Base-by-base conservation (phyloP, 139 green algal species). In the Asterochloris sp. region DNA sequence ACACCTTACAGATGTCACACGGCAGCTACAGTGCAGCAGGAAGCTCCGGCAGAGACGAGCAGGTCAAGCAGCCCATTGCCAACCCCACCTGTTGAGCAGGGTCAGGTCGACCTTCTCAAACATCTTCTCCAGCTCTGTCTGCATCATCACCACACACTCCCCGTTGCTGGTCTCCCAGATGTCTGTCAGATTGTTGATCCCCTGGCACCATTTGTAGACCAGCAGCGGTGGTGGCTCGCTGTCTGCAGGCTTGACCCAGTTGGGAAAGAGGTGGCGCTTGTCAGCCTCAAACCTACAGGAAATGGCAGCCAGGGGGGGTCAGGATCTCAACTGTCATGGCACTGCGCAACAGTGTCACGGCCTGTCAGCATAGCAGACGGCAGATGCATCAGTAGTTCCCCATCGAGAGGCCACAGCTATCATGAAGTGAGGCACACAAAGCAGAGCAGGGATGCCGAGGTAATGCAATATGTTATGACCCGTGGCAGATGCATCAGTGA, bases 71-170 rank as follows among this genome's bases (percentile, higher is more conserved):
- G 38, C 38, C 38, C 38, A 54, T 2, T n/a, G 66, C 17, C 19
- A 71, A 71, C 21, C 66, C 66, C 66, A 81, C 77, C 77, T 78
- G 68, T 85, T 87, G 14, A 87, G 83, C 47, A 87, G 69, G 13
- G 83, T 87, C 63, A 87, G 78, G 23, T 87, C 83, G 71, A 87
- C 90, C 94, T 99, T 99, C 87, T 99, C 96, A 84, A 93, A 99
- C 90, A 99, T 93, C 88, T 98, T 98, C 88, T 99, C 96, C 82
- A 99, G 92, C 74, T 91, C 90, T 21, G 93, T 85, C 88, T 97
- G 92, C 82, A 99, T 89, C 95, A 99, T 96, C 11, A 99, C 97
- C 74, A 99, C 96, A 85, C 97, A 99, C 91, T 99, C 96, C n/a
- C 97, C 96, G 54, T 96, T 90, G 47, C 47, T 77, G 0, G 96